Percentiles rank a stretch among this genome's conserved stretches.
phyloP scores from a whole-genome alignment of 2,329 filamentous ascomycete species.

The Xenoacremonium recifei region DNA sequence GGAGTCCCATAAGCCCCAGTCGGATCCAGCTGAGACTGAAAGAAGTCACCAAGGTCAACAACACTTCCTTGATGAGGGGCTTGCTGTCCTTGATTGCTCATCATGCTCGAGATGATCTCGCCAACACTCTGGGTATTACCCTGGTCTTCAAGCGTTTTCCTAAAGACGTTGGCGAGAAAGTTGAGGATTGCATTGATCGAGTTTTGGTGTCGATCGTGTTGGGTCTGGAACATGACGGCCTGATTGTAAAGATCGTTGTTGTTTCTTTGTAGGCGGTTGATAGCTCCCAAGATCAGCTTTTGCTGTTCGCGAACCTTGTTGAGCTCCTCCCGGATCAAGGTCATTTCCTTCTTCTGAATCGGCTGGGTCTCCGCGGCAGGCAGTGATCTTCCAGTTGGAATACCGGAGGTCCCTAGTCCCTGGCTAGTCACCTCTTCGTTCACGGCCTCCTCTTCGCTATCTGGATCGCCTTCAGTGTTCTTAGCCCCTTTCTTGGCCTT shows the following conservation, averaged over 20 bases:
- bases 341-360: slow-evolving; percentile 69
- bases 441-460: slow-evolving; percentile 58
- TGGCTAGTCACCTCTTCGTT: slow-evolving; percentile 38
- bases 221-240: slow-evolving; percentile 81
- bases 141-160: slow-evolving; percentile 86
- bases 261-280: slow-evolving; percentile 76
- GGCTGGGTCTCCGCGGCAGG: slow-evolving; percentile 46
- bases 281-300: slow-evolving; percentile 77
- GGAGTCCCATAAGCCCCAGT: slow-evolving; percentile 37
- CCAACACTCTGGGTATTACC: slow-evolving; percentile 73
- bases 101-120: slow-evolving; percentile 77
- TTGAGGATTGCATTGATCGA: slow-evolving; percentile 99
- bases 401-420: slow-evolving; percentile 16
- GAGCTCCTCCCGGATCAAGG: slow-evolving; percentile 75
- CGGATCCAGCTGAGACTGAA: slow-evolving; percentile 45
- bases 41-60: slow-evolving; percentile 60
- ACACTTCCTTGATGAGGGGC: slow-evolving; percentile 53
- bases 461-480: slow-evolving; percentile 67
- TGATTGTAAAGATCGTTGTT: slow-evolving; percentile 87
- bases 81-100: slow-evolving; percentile 54
- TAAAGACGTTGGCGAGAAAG: slow-evolving; percentile 94
- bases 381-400: slow-evolving; percentile 30
- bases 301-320: slow-evolving; percentile 83
- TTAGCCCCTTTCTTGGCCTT: slow-evolving; percentile 57
- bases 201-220: slow-evolving; percentile 95